Conservation (phyloP, 306 rosid genomes). For the Trifolium fragiferum region DNA sequence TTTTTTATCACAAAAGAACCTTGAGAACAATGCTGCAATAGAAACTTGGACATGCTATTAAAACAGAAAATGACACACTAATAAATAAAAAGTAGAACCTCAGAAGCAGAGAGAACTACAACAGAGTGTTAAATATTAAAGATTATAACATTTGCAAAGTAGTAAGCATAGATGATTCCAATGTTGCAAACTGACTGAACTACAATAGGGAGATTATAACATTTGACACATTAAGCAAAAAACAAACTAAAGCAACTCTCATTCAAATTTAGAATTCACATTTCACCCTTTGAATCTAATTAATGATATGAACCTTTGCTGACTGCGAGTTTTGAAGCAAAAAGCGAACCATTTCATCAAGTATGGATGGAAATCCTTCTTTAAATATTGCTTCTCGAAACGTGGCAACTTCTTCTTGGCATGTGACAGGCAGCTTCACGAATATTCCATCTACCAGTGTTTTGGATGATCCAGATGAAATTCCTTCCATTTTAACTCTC, state of each 20-base stretch:
- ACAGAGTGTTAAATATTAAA: too few relatives aligned
- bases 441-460: slow-evolving; percentile 1
- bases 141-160: background rate
- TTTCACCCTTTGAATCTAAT: background rate
- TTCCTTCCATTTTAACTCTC: background rate
- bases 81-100: too few relatives aligned
- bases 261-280: too few relatives aligned
- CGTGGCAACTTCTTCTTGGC: background rate
- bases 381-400: background rate
- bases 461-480: background rate
- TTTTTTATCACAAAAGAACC: too few relatives aligned
- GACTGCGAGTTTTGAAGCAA: background rate
- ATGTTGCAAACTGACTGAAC: background rate
- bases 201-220: too few relatives aligned
- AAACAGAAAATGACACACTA: too few relatives aligned
- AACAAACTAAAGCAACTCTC: too few relatives aligned
- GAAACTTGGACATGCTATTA: too few relatives aligned
- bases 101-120: background rate
- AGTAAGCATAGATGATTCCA: background rate
- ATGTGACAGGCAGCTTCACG: background rate
- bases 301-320: background rate
- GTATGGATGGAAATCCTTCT: background rate
- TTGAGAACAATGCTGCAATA: too few relatives aligned
- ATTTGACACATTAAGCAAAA: too few relatives aligned
- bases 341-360: background rate